These are phyloP conservation scores for Vanrija humicola DNA, from an alignment of 1,284 basidiomycete genomes.

Conservation along the genomic window DNA sequence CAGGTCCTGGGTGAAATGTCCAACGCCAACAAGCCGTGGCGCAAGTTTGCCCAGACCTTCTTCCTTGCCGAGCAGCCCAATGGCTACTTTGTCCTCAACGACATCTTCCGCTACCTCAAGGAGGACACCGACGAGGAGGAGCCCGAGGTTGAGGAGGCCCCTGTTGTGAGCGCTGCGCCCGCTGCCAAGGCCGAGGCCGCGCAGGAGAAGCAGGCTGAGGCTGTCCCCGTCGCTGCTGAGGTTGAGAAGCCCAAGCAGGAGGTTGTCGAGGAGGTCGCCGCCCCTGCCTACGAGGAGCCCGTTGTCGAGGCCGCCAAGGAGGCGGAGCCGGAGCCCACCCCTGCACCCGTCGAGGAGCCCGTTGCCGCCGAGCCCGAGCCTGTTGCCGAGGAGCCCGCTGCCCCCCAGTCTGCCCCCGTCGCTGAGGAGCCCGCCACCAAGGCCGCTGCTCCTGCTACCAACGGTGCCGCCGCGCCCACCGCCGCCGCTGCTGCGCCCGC, in stretches of 20 bases:
- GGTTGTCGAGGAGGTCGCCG: constrained; percentile 14
- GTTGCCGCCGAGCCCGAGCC: constrained; percentile 20
- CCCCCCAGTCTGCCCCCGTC: constrained; percentile 13
- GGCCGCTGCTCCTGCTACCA: constrained; percentile 20
- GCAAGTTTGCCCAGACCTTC: constrained; percentile 98
- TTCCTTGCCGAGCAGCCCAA: constrained; percentile 99
- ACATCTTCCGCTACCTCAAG: constrained; percentile 99
- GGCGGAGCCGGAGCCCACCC: constrained; percentile 23
- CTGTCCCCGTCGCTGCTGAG: constrained; percentile 32
- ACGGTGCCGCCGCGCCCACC: constrained; percentile 33
- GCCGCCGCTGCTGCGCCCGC: constrained; percentile 29
- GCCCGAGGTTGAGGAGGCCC: constrained; percentile 27
- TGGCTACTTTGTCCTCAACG: constrained; percentile 99
- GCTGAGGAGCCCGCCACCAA: constrained; percentile 22
- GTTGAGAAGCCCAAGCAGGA: constrained; percentile 21
- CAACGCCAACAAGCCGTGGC: constrained; percentile 82
- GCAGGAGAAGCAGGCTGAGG: constrained; percentile 1
- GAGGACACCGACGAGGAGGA: constrained; percentile 77
- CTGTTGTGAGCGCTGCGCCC: constrained; percentile 25
- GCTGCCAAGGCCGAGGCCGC: constrained; percentile 22
- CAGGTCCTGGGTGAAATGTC: constrained; percentile 99
- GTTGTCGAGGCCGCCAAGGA: constrained; percentile 38
- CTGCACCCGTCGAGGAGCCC: constrained; percentile 27
- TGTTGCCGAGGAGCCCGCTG: constrained; percentile 7
- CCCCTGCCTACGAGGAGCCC: constrained; percentile 26